Evolutionary conservation across 2,329 filamentous ascomycete species (phyloP), one percentile per base, ranked within the genome.

Genomic region (Diaporthe batatas): DNA sequence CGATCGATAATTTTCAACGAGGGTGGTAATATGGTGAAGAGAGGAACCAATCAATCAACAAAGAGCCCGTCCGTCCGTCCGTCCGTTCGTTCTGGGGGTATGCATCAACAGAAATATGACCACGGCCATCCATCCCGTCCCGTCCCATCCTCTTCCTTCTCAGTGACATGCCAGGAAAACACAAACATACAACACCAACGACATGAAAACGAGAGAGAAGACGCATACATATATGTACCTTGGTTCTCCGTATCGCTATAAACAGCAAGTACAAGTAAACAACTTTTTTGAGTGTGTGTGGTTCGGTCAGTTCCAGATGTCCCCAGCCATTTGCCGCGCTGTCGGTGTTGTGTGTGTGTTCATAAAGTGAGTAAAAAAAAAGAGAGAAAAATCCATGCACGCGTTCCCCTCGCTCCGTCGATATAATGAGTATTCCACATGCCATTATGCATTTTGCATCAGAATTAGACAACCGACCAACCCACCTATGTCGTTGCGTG

Each of bases 221-320:
- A 67, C 32, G 49, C 49, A 54, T 55, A 62, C 49, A 32, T 71
- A 65, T 64, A 64, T 65, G 29, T 65, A 71, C 69, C 58, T 59
- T 62, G 25, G 25, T 36, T 55, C 34, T 67, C 69, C 58, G 21
- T 42, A 12, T n/a, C 29, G 44, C 12, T 65, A 65, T 51, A 47
- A 51, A 51, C 62, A 62, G 23, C 39, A 65, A 65, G 44, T 51
- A 34, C 34, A 36, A 65, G 6, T 14, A 42, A 64, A 47, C 4
- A 34, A 34, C 59, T 49, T 65, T 65, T 65, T 65, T 65, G 62
- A 36, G 44, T 65, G 29, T 29, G 29, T 29, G 29, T 29, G 29
- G 29, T 49, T 65, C 34, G 62, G 21, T 39, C 62, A 51, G 62
- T 51, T 25, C 32, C n/a, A n/a, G n/a, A n/a, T n/a, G n/a, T n/a